phyloP scores from a whole-genome alignment of 768 basidiomycete species.

The Dentipellis sp. region DNA sequence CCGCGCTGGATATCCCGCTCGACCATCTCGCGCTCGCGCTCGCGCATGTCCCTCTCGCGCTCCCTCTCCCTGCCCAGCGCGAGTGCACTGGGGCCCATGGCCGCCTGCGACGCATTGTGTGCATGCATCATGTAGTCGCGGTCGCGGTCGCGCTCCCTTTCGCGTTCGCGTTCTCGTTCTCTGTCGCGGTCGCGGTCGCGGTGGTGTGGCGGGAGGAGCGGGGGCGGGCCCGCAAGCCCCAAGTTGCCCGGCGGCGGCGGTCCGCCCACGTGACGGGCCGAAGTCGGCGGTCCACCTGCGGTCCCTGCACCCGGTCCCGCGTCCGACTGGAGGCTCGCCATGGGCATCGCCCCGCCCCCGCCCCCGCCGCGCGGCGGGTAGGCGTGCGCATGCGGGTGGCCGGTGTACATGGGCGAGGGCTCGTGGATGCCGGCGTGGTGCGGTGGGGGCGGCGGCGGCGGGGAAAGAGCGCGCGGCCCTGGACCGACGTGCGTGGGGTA shows the following conservation, averaged over 20 bases:
- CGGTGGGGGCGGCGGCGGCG: slow-evolving; percentile 7
- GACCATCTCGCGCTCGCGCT: slow-evolving; percentile 21
- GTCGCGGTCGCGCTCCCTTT: slow-evolving; percentile 13
- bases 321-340: slow-evolving; percentile 23
- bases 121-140: slow-evolving; percentile 8
- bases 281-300: no score
- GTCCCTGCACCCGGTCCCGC: slow-evolving; percentile 6
- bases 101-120: slow-evolving; percentile 1
- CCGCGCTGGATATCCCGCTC: slow-evolving; percentile 18
- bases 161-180: slow-evolving; percentile 19
- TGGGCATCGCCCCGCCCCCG: slow-evolving; percentile 18
- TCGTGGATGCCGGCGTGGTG: slow-evolving; percentile 14
- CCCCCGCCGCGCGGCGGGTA: slow-evolving; percentile 13
- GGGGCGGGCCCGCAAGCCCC: slow-evolving; percentile 5
- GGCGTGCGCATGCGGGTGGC: slow-evolving; percentile 19
- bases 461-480: slow-evolving; percentile 6
- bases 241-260: slow-evolving; percentile 12
- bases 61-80: slow-evolving; percentile 14
- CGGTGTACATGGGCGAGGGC: slow-evolving; percentile 23
- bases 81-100: not conserved
- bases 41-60: slow-evolving; percentile 20
- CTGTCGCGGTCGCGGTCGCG: slow-evolving; percentile 13
- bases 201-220: slow-evolving; percentile 8
- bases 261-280: slow-evolving; percentile 11
- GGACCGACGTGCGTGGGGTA: not conserved